Conservation (phyloP, 257 asterid genomes). For the Craterostigma plantagineum region DNA sequence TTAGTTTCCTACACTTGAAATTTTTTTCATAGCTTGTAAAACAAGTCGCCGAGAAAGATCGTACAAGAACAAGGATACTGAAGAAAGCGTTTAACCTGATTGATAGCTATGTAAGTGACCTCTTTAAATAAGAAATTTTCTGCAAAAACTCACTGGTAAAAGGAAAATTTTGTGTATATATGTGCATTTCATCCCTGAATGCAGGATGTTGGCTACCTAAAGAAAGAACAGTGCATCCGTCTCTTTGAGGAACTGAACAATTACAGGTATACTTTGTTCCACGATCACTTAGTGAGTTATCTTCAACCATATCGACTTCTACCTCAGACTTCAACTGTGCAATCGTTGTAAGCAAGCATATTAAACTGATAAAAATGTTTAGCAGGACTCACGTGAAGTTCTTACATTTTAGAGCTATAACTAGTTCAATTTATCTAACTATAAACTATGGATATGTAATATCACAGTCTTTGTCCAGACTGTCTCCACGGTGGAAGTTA, state of each 20-base stretch:
- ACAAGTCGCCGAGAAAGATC: constrained; percentile 80
- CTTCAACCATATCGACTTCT: too few species aligned
- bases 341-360: too few species aligned
- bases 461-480: too few species aligned
- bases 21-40: constrained; percentile 54
- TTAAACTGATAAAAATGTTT: too few species aligned
- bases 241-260: constrained; percentile 89
- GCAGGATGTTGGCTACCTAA: constrained; percentile 52
- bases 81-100: constrained; percentile 64
- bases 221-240: constrained; percentile 70
- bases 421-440: too few species aligned
- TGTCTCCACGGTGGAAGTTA: too few species aligned
- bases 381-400: too few species aligned
- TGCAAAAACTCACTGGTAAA: too few species aligned
- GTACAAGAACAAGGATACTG: constrained; percentile 51
- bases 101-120: constrained; percentile 51
- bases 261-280: constrained; percentile 54
- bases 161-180: neutral
- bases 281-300: too few species aligned
- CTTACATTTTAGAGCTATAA: too few species aligned
- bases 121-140: constrained; percentile 5
- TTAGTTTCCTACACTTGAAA: neutral
- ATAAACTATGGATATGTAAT: too few species aligned
- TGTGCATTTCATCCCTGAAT: constrained; percentile 6
- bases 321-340: too few species aligned